These are phyloP conservation scores for Pachyrhizus erosus DNA, from an alignment of 306 rosid species.

Conservation along the genomic window DNA sequence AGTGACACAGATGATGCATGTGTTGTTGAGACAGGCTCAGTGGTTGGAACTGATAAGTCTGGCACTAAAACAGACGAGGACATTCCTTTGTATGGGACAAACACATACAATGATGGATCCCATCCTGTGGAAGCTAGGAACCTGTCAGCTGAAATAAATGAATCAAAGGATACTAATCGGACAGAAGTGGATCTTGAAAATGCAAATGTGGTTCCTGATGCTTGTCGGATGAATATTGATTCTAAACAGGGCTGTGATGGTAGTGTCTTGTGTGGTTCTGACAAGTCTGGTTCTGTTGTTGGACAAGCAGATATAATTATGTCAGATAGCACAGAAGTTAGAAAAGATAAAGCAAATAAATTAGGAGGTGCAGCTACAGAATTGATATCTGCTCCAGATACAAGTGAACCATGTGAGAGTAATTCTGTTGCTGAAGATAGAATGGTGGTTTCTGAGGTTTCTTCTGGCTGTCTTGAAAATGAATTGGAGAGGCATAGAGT, in stretches of 20 bases:
- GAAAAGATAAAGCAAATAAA: constrained; percentile 45
- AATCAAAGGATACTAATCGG: constrained; percentile 49
- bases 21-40: constrained; percentile 64
- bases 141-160: constrained; percentile 48
- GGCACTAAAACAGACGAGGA: constrained; percentile 67
- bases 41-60: constrained; percentile 58
- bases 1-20: constrained; percentile 82
- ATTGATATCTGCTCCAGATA: constrained; percentile 41
- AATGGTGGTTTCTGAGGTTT: constrained; percentile 46
- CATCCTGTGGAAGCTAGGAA: constrained; percentile 53
- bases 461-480: constrained; percentile 51
- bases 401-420: constrained; percentile 35
- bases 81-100: constrained; percentile 48
- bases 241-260: constrained; percentile 47
- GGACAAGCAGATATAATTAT: constrained; percentile 36
- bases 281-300: constrained; percentile 45
- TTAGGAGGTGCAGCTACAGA: constrained; percentile 45
- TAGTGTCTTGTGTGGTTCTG: constrained; percentile 37
- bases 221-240: constrained; percentile 47
- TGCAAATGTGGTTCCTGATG: constrained; percentile 49
- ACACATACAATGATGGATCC: constrained; percentile 52
- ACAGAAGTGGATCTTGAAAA: constrained; percentile 42
- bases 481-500: constrained; percentile 42
- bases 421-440: constrained; percentile 53
- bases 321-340: constrained; percentile 44